Conservation (phyloP, 768 basidiomycete genomes). For the Infundibulicybe gibba region DNA sequence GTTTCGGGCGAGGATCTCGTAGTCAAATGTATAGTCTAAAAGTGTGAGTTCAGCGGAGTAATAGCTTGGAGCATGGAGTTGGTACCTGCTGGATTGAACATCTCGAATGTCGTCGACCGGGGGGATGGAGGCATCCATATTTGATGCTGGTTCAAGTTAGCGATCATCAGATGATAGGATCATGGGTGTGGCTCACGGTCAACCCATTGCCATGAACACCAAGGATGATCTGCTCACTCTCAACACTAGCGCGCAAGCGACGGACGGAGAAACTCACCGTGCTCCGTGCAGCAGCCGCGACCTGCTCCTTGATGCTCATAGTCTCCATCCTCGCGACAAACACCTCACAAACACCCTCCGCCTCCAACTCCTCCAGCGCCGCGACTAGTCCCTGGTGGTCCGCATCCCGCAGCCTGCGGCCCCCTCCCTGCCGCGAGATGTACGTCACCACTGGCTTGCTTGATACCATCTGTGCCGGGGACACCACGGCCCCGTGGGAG, state of each 20-base stretch:
- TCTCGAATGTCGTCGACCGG: conserved; percentile 63
- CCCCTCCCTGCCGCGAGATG: conserved; percentile 50
- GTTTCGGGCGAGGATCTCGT: conserved; percentile 37
- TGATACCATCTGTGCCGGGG: conserved; percentile 1
- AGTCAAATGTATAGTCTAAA: conserved; percentile 34
- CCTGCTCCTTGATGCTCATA: conserved; percentile 58
- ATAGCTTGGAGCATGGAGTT: too few relatives aligned
- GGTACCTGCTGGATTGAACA: conserved; percentile 57
- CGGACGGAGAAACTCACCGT: conserved; percentile 45
- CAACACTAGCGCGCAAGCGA: conserved; percentile 60
- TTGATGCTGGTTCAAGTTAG: conserved; percentile 32
- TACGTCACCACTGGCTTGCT: conserved; percentile 43
- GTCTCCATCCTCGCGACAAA: conserved; percentile 36
- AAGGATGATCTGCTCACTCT: conserved; percentile 40
- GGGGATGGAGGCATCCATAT: conserved; percentile 67
- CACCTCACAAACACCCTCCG: conserved; percentile 48
- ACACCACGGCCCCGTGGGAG: conserved; percentile 9
- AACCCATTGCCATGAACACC: conserved; percentile 73
- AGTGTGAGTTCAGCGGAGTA: too few relatives aligned
- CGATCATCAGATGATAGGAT: not conserved
- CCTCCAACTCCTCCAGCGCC: conserved; percentile 43
- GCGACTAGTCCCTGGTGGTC: conserved; percentile 48
- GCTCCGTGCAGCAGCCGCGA: conserved; percentile 54
- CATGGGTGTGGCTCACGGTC: conserved; percentile 29
- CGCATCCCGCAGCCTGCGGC: conserved; percentile 34